Conservation (phyloP, 2,329 filamentous ascomycete genomes). For the Paracorniculantispora psalliotae region DNA sequence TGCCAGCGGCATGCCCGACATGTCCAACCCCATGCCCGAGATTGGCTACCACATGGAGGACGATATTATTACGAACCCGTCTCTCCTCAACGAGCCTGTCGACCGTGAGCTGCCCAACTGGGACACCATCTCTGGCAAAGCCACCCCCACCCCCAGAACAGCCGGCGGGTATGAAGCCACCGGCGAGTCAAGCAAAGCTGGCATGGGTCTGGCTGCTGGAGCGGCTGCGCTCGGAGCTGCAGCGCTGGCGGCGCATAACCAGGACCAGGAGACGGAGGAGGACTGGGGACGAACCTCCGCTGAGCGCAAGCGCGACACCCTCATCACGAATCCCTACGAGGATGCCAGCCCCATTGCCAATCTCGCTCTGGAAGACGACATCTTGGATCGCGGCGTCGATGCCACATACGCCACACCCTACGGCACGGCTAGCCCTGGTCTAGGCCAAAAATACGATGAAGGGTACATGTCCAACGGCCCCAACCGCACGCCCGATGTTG, state of each 20-base stretch:
- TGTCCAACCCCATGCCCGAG: slow-evolving; percentile 69
- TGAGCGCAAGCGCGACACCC: slow-evolving; percentile 60
- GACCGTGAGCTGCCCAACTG: slow-evolving; percentile 31
- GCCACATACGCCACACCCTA: slow-evolving; percentile 40
- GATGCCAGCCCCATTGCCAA: slow-evolving; percentile 58
- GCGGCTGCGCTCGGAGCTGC: slow-evolving; percentile 50
- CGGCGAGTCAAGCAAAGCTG: slow-evolving; percentile 28
- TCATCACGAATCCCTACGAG: slow-evolving; percentile 64
- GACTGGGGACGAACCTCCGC: slow-evolving; percentile 60
- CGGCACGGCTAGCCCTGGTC: slow-evolving; percentile 52
- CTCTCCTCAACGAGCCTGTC: slow-evolving; percentile 70
- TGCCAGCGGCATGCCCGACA: slow-evolving; percentile 64
- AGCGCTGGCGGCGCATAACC: slow-evolving; percentile 38
- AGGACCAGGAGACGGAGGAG: slow-evolving; percentile 53
- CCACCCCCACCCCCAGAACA: slow-evolving; percentile 41
- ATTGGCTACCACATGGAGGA: slow-evolving; percentile 58
- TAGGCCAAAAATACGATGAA: slow-evolving; percentile 67
- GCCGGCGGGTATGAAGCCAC: slow-evolving; percentile 22
- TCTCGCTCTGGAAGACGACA: slow-evolving; percentile 45
- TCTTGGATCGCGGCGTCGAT: slow-evolving; percentile 38
- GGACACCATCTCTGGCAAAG: slow-evolving; percentile 52
- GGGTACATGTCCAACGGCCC: slow-evolving; percentile 80
- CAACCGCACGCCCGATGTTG: slow-evolving; percentile 48
- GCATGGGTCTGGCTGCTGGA: slow-evolving; percentile 47
- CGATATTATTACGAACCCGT: slow-evolving; percentile 80